Evolutionary conservation across 345 rosid genomes (phyloP), one percentile per base, ranked within the genome.

Genomic region (Trapa bicornis): DNA sequence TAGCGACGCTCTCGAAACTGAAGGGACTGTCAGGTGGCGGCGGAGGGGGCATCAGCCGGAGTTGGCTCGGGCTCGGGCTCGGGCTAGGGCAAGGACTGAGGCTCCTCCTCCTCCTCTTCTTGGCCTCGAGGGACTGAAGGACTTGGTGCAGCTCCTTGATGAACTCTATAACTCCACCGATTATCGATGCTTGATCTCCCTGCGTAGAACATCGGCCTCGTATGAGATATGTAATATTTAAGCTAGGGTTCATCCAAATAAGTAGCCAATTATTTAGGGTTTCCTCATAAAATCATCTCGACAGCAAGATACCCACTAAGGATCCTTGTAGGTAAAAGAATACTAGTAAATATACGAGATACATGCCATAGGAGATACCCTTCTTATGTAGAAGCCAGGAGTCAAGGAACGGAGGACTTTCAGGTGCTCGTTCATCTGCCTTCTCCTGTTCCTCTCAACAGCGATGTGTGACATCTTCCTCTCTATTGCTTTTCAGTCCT

Each of bases 111-210:
- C 97, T 79, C 78, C 78, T 84, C 75, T 93, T 93, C 81, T 90
- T 90, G 29, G 96, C 80, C 80, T 93, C 96, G 75, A 93, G 77
- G 57, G 89, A 87, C 71, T 88, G 92, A 0, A 84, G 70, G 66
- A 93, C 83, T 73, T 88, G 92, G 71, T 93, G 97, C 73, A 93
- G 60, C 74, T 93, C 98, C 78, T 93, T 88, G 75, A 93, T 87
- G 71, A 93, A 93, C 66, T 93, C 97, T 66, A 93, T 83, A 53
- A 78, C 98, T 17, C 98, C 98, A 12, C 90, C 98, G 38, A 93
- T 88, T 56, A 93, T 83, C 12, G 98, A 92, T 71, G 98, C 98
- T 83, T 92, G 98, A 65, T 92, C 98, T 69, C 97, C 91, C 98
- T 92, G 68, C 58, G 29, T 22, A 22, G 29, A 22, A 22, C 29